Evolutionary conservation across 352 stramenopile species (phyloP), one percentile per base, ranked within the genome.

Genomic region (Phytophthora fragariaefolia): DNA sequence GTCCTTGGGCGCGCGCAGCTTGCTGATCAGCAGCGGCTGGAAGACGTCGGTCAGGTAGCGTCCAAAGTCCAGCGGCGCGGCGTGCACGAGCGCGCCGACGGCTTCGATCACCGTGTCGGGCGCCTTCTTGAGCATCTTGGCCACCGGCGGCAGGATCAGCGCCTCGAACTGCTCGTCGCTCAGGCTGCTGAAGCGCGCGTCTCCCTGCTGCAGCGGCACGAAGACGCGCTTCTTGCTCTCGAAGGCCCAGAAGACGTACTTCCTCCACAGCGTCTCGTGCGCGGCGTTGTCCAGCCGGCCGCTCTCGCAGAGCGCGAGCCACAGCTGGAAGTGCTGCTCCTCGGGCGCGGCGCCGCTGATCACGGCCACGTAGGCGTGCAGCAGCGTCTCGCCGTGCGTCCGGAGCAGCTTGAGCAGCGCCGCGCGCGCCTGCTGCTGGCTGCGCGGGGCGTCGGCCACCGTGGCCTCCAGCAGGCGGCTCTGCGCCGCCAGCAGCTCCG

Each of bases 111-210:
- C 74, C 32, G 81, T 83, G 60, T 96, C 89, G 0, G 89, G 87
- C 26, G 85, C 88, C 62, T 92, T 92, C 71, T 94, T 95, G 55
- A 96, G 77, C 74, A 90, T 80, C 63, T 92, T 92, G 27, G 77
- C 63, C 42, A 95, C 62, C 15, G 80, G 71, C 1, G 85, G 89
- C 59, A 91, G 71, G 30, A 96, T 71, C 18, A 87, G 56, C 42
- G 65, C 36, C 40, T 93, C 85, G 15, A 96, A 95, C 32, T 87
- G 80, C 10, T 77, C 74, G 32, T 73, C 62, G n/a, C 68, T 79
- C 15, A 96, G 59, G 3, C 60, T 69, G 57, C 81, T 73, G 48
- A 95, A 85, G 27, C 86, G 82, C 22, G 30, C 40, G 32, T 92
- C 85, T 9, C 58, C 51, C 28, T 63, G 60, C 17, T 67, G 12